A percentile compares a stretch with the other conserved stretches of the same genome.
Evolutionary conservation across 306 rosid species (phyloP).

Genomic region (Begonia peltatifolia): DNA sequence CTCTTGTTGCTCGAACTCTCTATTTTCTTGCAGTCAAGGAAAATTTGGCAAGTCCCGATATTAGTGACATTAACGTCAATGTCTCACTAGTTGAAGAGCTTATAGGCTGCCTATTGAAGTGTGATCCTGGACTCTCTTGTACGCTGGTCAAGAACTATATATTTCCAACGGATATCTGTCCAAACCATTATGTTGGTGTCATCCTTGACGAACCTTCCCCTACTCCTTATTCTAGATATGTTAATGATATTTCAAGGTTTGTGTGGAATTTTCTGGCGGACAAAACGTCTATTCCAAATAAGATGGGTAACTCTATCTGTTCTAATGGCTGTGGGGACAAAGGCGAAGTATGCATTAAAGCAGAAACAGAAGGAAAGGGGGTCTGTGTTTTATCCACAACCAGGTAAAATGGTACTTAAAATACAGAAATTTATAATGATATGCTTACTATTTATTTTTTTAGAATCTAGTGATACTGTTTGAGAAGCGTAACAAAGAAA

Average conservation of each 20-base stretch:
- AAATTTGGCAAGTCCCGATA: conserved; percentile 30
- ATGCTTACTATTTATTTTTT: no score
- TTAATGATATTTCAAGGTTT: conserved; percentile 70
- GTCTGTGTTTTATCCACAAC: conserved; percentile 72
- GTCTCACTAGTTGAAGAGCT: conserved; percentile 71
- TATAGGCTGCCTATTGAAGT: conserved; percentile 52
- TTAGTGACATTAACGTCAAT: conserved; percentile 54
- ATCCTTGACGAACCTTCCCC: conserved; percentile 62
- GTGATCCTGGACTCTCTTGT: conserved; percentile 92
- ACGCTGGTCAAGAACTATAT: conserved; percentile 69
- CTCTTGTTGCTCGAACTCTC: conserved; percentile 75
- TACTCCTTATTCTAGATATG: conserved; percentile 42
- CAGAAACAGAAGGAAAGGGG: conserved; percentile 69
- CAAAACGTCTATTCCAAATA: conserved; percentile 44
- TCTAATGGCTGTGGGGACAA: conserved; percentile 47
- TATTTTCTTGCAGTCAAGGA: conserved; percentile 54
- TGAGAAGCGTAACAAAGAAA: no score
- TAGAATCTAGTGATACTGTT: no score
- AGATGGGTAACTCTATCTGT: conserved; percentile 38
- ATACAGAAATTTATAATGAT: neutral
- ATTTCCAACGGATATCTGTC: conserved; percentile 51
- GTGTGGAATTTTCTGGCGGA: conserved; percentile 83
- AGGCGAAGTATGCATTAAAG: conserved; percentile 62
- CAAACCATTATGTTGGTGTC: conserved; percentile 87
- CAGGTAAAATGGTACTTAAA: conserved; percentile 31